phyloP scores from a whole-genome alignment of 495 filamentous ascomycete genomes.

The Aspergillus avenaceus region DNA sequence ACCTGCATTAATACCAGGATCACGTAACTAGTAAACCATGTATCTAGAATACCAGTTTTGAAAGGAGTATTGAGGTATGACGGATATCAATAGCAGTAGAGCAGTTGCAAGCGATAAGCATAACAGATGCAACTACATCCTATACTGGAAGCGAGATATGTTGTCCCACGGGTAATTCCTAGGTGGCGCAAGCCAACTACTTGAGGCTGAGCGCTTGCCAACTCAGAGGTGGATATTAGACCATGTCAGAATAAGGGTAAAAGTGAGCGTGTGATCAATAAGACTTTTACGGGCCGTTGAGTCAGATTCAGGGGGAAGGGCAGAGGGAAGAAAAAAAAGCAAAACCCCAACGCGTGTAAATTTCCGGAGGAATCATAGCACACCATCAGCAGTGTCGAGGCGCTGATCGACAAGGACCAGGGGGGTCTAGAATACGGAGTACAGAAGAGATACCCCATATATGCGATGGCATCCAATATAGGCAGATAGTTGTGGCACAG shows the following conservation, averaged over 20 bases:
- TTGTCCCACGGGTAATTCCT: not conserved
- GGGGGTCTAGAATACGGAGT: constrained; percentile 5
- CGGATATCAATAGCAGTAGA: not conserved
- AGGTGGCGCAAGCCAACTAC: constrained; percentile 1
- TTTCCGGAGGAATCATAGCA: not conserved
- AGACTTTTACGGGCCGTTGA: constrained; percentile 27
- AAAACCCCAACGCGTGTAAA: not conserved
- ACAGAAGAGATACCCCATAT: not conserved
- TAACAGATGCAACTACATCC: constrained; percentile 13
- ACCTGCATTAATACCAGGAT: not conserved
- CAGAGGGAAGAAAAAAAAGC: constrained; percentile 7
- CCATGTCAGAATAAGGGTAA: constrained; percentile 16
- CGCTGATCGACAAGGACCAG: constrained; percentile 8
- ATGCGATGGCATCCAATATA: not conserved
- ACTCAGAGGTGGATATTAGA: constrained; percentile 21
- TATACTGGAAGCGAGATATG: constrained; percentile 28
- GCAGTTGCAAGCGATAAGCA: not conserved
- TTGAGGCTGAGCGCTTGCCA: constrained; percentile 30
- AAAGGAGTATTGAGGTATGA: not conserved
- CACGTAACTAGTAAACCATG: constrained; percentile 1
- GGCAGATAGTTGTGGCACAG: not conserved
- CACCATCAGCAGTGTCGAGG: not conserved
- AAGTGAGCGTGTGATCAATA: constrained; percentile 36
- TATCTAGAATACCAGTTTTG: constrained; percentile 1
- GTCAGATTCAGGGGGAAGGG: constrained; percentile 14